These are phyloP conservation scores for Bonia amplexicaulis DNA, from an alignment of 176 grass and related monocot genomes.

Conservation along the genomic window DNA sequence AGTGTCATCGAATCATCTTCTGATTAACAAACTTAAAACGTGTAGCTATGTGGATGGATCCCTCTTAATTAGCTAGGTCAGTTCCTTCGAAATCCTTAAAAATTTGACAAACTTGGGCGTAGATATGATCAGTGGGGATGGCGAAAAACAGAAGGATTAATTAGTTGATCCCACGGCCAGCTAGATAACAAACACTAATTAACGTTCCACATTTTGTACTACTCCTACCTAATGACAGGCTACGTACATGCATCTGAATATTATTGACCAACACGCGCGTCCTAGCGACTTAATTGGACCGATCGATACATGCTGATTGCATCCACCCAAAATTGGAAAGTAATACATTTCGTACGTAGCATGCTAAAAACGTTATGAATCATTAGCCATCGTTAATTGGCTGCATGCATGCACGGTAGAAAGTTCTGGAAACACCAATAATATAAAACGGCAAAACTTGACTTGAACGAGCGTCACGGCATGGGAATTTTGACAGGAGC, in stretches of 20 bases:
- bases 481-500: background rate
- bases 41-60: background rate
- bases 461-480: slow-evolving; percentile 1
- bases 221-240: background rate
- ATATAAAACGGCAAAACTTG: background rate
- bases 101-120: too few species aligned
- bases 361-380: slow-evolving; percentile 10
- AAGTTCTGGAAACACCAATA: background rate
- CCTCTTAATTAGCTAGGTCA: too few species aligned
- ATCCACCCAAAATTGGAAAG: background rate
- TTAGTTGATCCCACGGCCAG: background rate
- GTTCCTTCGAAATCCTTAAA: too few species aligned
- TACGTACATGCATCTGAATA: too few species aligned
- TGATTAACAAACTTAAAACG: background rate
- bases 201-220: background rate
- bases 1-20: background rate
- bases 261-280: background rate
- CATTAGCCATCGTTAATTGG: slow-evolving; percentile 6
- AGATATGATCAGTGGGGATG: too few species aligned
- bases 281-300: background rate
- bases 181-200: background rate
- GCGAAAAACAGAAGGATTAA: background rate
- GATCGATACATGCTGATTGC: background rate
- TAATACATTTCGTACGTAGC: background rate
- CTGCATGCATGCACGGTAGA: background rate